A percentile compares a stretch with the other conserved stretches of the same genome.
Evolutionary conservation across 2,329 filamentous ascomycete species (phyloP).

Genomic region (Clonostachys rhizophaga): DNA sequence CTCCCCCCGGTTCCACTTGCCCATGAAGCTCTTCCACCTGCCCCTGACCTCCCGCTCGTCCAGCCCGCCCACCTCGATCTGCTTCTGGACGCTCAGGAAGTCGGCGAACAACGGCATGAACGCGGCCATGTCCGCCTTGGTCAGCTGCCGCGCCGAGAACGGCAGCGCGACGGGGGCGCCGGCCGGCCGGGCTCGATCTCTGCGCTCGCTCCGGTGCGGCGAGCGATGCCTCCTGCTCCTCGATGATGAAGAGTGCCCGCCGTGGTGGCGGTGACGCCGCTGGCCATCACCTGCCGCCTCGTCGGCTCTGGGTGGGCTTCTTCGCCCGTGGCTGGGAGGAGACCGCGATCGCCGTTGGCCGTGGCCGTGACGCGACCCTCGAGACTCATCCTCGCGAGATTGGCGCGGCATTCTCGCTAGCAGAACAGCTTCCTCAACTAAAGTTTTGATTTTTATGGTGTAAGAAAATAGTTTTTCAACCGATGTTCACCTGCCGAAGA

Average conservation of each 20-base stretch:
- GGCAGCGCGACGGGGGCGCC: constrained; percentile 42
- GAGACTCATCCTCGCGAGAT: too few species aligned
- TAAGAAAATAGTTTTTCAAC: too few species aligned
- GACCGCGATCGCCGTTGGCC: too few species aligned
- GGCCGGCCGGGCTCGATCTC: constrained; percentile 3
- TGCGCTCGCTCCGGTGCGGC: constrained; percentile 1
- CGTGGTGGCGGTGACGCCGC: not conserved
- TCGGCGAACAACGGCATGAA: constrained; percentile 74
- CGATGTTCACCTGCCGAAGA: too few species aligned
- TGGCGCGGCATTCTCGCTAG: too few species aligned
- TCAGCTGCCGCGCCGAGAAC: constrained; percentile 59
- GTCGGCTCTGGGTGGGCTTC: too few species aligned
- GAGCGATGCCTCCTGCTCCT: not conserved
- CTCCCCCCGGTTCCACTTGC: constrained; percentile 88
- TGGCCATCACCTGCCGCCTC: too few species aligned
- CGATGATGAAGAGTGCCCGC: not conserved
- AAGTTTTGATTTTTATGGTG: too few species aligned
- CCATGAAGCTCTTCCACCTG: constrained; percentile 89
- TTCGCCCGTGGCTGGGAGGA: too few species aligned
- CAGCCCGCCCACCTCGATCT: constrained; percentile 62
- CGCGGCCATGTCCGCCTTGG: constrained; percentile 60
- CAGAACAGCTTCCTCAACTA: too few species aligned
- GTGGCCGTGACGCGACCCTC: too few species aligned
- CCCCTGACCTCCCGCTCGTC: constrained; percentile 73
- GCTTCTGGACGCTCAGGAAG: constrained; percentile 87